phyloP scores from a whole-genome alignment of 306 rosid genomes.

The Acacia acuminata region DNA sequence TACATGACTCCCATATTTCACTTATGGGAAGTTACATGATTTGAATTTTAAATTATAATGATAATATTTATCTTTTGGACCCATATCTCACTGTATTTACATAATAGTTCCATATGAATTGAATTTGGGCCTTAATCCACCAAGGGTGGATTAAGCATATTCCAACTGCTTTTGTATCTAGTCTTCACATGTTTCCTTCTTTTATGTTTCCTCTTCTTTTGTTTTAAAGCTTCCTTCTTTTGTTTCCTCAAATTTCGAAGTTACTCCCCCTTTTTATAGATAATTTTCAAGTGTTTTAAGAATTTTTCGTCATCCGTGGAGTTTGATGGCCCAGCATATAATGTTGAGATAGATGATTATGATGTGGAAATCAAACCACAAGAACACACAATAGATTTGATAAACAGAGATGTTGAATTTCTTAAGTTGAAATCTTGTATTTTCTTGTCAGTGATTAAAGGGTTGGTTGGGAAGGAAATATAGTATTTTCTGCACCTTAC shows the following conservation, averaged over 20 bases:
- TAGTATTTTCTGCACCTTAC: not conserved
- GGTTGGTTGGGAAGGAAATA: not conserved
- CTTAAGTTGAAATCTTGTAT: not conserved
- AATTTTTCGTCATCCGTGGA: not conserved
- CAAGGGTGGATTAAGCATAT: too few species aligned
- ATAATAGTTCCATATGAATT: too few species aligned
- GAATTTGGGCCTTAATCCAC: too few species aligned
- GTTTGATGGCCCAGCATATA: not conserved
- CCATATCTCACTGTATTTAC: too few species aligned
- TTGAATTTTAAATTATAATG: too few species aligned
- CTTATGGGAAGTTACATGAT: too few species aligned
- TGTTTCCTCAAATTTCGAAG: too few species aligned
- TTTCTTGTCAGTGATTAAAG: not conserved
- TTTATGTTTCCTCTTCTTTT: not conserved
- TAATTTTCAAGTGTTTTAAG: not conserved
- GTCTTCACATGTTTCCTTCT: not conserved
- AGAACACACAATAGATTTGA: not conserved
- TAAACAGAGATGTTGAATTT: not conserved
- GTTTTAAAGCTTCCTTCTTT: not conserved
- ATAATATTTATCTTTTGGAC: too few species aligned
- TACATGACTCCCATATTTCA: too few species aligned
- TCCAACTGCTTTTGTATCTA: not conserved
- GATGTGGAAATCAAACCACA: not conserved
- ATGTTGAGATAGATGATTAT: not conserved
- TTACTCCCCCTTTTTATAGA: too few species aligned